Base-by-base conservation (phyloP, 164 flowering plant species). In the Paratinospora sagittata region DNA sequence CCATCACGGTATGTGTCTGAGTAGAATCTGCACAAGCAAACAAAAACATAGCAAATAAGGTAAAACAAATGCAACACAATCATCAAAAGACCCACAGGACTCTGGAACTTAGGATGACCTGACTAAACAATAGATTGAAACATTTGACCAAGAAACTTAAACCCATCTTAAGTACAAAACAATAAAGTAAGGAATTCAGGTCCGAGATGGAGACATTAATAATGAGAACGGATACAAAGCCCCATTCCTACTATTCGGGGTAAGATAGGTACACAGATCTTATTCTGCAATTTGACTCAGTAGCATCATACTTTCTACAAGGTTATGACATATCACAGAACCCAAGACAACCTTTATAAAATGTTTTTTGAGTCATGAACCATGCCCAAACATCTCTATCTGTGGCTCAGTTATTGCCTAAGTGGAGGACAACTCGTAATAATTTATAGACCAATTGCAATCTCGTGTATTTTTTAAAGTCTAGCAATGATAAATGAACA, bases 21-120 rank as follows among this genome's bases (percentile, higher is more conserved):
- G 75, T 71, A 70, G 79, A 83, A 80, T 85, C 92, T 87, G 84
- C 49, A 76, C 21, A 67, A 9, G 21, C 60, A 73, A 52, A 65
- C 26, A 55, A 61, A 12, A 21, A 55, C 13, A 14, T 39, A 0
- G 13, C 24, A 9, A 65, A 23, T 6, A 16, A n/a, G 43, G 66
- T 55, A 55, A 19, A 4, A 55, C 24, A 3, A 55, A 55, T 19
- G 61, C 24, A n/a, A 55, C 24, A 21, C 24, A 55, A 21, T 23
- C 21, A 55, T 5, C 61, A 55, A 55, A 55, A 55, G 24, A 6
- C 24, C 8, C 6, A 4, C 23, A 55, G 24, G 26, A 21, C 9
- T 55, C 61, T 19, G 24, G 61, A 55, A 52, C n/a, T 13, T 13
- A 19, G 21, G 58, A 52, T 16, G 58, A 52, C 21, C 58, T 52